phyloP scores from a whole-genome alignment of 169 alveolate genomes.

The Cytauxzoon felis region DNA sequence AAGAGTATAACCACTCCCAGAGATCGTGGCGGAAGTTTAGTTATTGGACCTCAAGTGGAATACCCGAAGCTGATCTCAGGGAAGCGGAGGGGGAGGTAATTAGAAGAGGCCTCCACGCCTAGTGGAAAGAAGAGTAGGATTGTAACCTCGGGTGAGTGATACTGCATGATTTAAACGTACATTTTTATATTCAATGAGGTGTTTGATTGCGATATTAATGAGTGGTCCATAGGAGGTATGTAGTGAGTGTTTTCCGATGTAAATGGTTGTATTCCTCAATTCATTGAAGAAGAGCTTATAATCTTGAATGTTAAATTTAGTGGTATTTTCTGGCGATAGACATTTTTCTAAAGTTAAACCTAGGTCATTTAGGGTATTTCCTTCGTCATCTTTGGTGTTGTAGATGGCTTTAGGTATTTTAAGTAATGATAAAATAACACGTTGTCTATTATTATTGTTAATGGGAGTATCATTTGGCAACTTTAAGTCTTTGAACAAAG shows the following conservation, averaged over 20 bases:
- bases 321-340: not conserved
- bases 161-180: slow-evolving; percentile 9
- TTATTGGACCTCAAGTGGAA: no score
- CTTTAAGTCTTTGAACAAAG: slow-evolving; percentile 26
- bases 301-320: not conserved
- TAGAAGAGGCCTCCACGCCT: no score
- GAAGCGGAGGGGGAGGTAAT: no score
- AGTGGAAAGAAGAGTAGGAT: no score
- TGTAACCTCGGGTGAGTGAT: no score
- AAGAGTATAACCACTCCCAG: no score
- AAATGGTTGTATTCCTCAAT: slow-evolving; percentile 9
- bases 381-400: slow-evolving; percentile 20
- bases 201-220: not conserved
- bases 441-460: not conserved
- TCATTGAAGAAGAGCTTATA: not conserved
- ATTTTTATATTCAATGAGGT: not conserved
- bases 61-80: no score
- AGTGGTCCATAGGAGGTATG: slow-evolving; percentile 8
- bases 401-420: slow-evolving; percentile 53
- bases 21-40: no score
- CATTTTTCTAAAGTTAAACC: slow-evolving; percentile 14
- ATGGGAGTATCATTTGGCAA: not conserved
- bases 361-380: not conserved
- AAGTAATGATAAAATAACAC: not conserved
- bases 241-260: not conserved